phyloP scores from a whole-genome alignment of 2,329 filamentous ascomycete species.

The Aureobasidium namibiae region DNA sequence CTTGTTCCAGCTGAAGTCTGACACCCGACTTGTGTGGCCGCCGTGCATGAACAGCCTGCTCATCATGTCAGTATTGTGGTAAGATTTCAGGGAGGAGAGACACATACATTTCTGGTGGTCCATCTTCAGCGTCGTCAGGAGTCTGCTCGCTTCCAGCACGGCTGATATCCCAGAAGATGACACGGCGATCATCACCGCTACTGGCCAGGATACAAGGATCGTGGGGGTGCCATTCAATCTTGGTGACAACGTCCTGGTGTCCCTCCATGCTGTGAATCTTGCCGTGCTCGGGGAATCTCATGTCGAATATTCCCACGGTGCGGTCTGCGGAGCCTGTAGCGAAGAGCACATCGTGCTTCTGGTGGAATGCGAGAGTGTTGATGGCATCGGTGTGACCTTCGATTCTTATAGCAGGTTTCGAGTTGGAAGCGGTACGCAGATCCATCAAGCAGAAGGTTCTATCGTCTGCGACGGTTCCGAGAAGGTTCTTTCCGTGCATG shows the following conservation, averaged over 20 bases:
- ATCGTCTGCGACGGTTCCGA: constrained; percentile 93
- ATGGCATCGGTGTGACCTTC: constrained; percentile 85
- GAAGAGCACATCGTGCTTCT: constrained; percentile 77
- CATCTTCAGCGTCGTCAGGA: constrained; percentile 90
- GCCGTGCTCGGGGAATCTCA: constrained; percentile 61
- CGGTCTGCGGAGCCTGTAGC: constrained; percentile 94
- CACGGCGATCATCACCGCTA: constrained; percentile 82
- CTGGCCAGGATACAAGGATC: constrained; percentile 85
- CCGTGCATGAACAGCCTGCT: constrained; percentile 91
- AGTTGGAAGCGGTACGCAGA: constrained; percentile 57
- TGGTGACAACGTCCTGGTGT: constrained; percentile 83
- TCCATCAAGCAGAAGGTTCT: constrained; percentile 89
- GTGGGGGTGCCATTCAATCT: constrained; percentile 87
- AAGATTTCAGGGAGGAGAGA: background rate
- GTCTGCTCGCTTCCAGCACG: constrained; percentile 89
- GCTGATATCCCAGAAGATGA: constrained; percentile 95
- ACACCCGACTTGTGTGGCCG: constrained; percentile 92
- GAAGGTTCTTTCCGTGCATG: constrained; percentile 64
- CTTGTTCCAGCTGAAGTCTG: constrained; percentile 95
- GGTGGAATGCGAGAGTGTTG: constrained; percentile 93
- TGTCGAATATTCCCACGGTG: constrained; percentile 89
- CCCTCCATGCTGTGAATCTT: constrained; percentile 84
- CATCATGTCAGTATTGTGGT: constrained; percentile 19
- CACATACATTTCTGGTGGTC: constrained; percentile 80
- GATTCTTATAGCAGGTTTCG: constrained; percentile 44